Base-by-base conservation (phyloP, 495 filamentous ascomycete genomes). In the Patellaria atrata region DNA sequence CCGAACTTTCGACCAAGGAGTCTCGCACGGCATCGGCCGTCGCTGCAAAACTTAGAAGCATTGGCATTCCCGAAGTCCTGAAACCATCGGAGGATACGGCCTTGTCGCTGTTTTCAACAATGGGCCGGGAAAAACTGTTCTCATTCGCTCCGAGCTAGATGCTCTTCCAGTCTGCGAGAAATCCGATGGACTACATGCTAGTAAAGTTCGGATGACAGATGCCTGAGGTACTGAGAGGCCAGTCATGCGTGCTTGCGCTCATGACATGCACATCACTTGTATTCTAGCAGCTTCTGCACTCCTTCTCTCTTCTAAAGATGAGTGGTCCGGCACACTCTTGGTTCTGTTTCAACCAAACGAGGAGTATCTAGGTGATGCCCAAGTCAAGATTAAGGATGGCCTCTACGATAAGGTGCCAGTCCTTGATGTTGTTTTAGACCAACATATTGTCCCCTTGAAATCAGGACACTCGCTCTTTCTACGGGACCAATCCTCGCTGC, bases 211-310 rank as follows among this genome's bases (percentile, higher is more conserved):
- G 5, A 57, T 55, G 38, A 43, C 50, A 4, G 61, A 60, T 30
- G 40, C 40, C 4, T 52, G 66, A 14, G 72, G 71, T 2, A 35
- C 46, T 0, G 51, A 55, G 27, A 58, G 60, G 27, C 67, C 69
- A 0, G 70, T 74, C 1, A 76, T 76, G 73, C 74, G 78, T 49
- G 71, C 75, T 20, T 77, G 73, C 51, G 74, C 74, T 1, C 74
- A 80, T 38, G 75, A 80, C 41, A 65, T 70, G 42, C 73, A 80
- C 45, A 59, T 75, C 8, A 53, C 65, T 0, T 48, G 44, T 11
- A 52, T 77, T 10, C 52, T 77, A 26, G 71, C 60, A 2, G 59
- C 62, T 2, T 62, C 71, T 0, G 47, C 55, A 22, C 51, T 67
- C 0, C 49, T 78, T 11, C 35, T 51, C 16, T 30, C 41, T 5